Evolutionary conservation across 176 grass and related monocot species (phyloP).

Genomic region (Luzula sylvatica): DNA sequence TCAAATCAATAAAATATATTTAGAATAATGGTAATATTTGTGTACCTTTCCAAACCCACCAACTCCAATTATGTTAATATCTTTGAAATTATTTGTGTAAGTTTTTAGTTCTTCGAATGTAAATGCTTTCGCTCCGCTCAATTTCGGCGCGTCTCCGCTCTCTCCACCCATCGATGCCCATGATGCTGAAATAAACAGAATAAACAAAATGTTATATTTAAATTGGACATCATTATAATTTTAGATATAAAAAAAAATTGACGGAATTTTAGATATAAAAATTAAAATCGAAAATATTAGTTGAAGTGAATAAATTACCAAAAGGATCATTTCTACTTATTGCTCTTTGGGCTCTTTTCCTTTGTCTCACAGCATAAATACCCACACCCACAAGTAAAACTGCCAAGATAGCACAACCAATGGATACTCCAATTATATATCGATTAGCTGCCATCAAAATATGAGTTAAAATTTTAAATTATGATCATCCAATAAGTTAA

Average conservation of each 20-base stretch:
- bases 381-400: conserved; percentile 25
- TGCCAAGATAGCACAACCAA: conserved; percentile 26
- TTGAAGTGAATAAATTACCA: conserved; percentile 39
- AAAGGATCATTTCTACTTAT: conserved; percentile 37
- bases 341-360: conserved; percentile 35
- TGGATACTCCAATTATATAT: conserved; percentile 34
- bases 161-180: conserved; percentile 56
- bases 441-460: not conserved
- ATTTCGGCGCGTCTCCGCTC: conserved; percentile 47
- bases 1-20: too few relatives aligned
- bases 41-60: conserved; percentile 88
- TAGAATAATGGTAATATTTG: not conserved
- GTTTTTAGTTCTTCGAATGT: conserved; percentile 57
- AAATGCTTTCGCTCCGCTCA: conserved; percentile 51
- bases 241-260: too few relatives aligned
- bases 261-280: not conserved
- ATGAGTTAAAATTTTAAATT: conserved; percentile 2
- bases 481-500: too few relatives aligned
- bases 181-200: conserved; percentile 37
- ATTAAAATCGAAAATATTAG: not conserved
- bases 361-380: conserved; percentile 40
- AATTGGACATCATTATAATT: not conserved
- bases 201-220: not conserved
- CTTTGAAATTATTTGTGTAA: conserved; percentile 62
- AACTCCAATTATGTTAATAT: conserved; percentile 57